phyloP scores from a whole-genome alignment of 805 yeast genomes.

The Candida cerambycidarum region DNA sequence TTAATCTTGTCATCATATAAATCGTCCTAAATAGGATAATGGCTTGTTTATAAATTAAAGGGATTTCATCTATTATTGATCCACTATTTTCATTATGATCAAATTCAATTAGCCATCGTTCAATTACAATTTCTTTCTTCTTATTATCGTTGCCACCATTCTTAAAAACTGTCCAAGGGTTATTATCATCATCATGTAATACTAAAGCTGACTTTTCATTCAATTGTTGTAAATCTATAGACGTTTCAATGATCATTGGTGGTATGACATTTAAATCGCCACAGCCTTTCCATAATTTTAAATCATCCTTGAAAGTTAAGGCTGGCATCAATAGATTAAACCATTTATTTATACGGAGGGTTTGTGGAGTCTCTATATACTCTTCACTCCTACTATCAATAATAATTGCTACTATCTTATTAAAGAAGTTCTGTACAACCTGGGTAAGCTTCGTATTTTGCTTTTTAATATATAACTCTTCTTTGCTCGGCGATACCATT shows the following conservation, averaged over 20 bases:
- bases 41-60: slow-evolving; percentile 70
- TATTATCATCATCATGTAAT: slow-evolving; percentile 53
- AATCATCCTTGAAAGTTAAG: slow-evolving; percentile 50
- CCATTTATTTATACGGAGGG: slow-evolving; percentile 53
- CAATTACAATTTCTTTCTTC: slow-evolving; percentile 85
- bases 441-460: slow-evolving; percentile 39
- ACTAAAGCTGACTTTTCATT: slow-evolving; percentile 58
- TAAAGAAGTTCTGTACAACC: slow-evolving; percentile 61
- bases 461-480: slow-evolving; percentile 20
- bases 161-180: slow-evolving; percentile 56
- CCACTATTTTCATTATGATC: slow-evolving; percentile 47
- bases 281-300: slow-evolving; percentile 58
- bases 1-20: slow-evolving; percentile 59
- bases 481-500: slow-evolving; percentile 15
- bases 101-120: slow-evolving; percentile 89
- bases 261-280: slow-evolving; percentile 51
- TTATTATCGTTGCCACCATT: slow-evolving; percentile 42
- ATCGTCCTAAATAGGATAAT: slow-evolving; percentile 72
- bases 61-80: slow-evolving; percentile 51
- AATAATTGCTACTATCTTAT: slow-evolving; percentile 60
- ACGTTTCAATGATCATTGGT: slow-evolving; percentile 85
- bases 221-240: slow-evolving; percentile 62
- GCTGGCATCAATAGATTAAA: slow-evolving; percentile 52
- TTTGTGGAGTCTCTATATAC: slow-evolving; percentile 15
- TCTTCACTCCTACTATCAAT: slow-evolving; percentile 42